phyloP scores from a whole-genome alignment of 2,329 filamentous ascomycete genomes.

The Neopestalotiopsis sp. region DNA sequence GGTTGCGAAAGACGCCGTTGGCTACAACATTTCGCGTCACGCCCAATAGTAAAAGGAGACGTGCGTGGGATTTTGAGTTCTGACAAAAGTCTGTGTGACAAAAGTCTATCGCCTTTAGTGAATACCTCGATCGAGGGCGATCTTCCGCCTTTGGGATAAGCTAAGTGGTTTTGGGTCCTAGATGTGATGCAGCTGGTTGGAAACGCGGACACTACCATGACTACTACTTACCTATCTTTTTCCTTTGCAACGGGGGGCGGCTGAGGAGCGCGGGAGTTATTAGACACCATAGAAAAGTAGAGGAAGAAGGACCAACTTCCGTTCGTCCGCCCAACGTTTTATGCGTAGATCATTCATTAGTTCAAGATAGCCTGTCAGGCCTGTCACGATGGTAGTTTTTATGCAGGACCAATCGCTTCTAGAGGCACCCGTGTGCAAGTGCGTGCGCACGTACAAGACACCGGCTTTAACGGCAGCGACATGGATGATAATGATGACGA shows the following conservation, averaged over 20 bases:
- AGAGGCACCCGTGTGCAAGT: neutral
- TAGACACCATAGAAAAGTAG: neutral
- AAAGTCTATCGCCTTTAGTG: neutral
- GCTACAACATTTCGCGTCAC: neutral
- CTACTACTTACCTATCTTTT: too few relatives aligned
- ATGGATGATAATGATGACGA: too few relatives aligned
- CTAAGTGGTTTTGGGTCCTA: neutral
- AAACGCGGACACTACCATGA: neutral
- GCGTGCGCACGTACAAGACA: neutral
- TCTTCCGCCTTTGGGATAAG: neutral
- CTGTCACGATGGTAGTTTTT: neutral
- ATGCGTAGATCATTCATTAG: neutral
- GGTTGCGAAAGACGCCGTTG: neutral
- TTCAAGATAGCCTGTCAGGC: neutral
- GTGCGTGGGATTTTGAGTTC: neutral
- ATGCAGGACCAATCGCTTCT: neutral
- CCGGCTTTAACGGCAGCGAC: neutral
- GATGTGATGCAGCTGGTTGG: neutral
- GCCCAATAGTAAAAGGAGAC: neutral
- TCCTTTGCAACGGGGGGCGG: neutral
- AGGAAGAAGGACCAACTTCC: neutral
- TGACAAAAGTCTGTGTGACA: constrained; percentile 1
- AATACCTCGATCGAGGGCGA: neutral
- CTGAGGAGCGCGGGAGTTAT: constrained; percentile 1
- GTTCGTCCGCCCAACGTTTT: neutral